phyloP scores from a whole-genome alignment of 2,329 filamentous ascomycete genomes.

The Thielaviopsis musarum region DNA sequence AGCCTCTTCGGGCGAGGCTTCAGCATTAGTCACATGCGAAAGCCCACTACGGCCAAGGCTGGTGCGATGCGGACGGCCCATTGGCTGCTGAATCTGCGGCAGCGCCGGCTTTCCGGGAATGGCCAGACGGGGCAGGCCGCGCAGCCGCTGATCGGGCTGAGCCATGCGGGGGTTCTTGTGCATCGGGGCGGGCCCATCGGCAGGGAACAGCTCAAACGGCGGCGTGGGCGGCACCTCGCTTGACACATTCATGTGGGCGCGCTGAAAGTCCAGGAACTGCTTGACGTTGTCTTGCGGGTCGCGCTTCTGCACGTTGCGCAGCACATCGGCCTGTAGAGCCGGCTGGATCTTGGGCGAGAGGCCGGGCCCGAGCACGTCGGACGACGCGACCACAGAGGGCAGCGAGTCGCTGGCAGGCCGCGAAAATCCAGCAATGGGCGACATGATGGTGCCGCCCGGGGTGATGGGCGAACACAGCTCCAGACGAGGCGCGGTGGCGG shows the following conservation, averaged over 20 bases:
- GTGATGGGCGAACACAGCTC: slow-evolving; percentile 11
- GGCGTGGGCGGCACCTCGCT: slow-evolving; percentile 51
- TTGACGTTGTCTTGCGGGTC: slow-evolving; percentile 88
- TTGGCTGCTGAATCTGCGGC: slow-evolving; percentile 15
- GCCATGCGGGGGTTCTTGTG: slow-evolving; percentile 1
- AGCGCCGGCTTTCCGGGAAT: slow-evolving; percentile 30
- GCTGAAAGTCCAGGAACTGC: slow-evolving; percentile 79
- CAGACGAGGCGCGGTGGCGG: slow-evolving; percentile 36
- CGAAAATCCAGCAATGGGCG: slow-evolving; percentile 3
- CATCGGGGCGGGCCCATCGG: slow-evolving; percentile 17
- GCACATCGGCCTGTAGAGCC: slow-evolving; percentile 50
- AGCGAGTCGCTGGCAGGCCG: slow-evolving; percentile 54
- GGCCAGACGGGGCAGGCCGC: slow-evolving; percentile 43
- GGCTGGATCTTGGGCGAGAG: slow-evolving; percentile 44
- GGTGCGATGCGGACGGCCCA: slow-evolving; percentile 12
- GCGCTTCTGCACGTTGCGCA: slow-evolving; percentile 50
- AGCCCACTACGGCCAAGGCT: slow-evolving; percentile 3
- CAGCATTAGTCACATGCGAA: slow-evolving; percentile 9
- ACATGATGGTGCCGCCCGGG: not conserved
- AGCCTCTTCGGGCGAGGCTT: slow-evolving; percentile 3
- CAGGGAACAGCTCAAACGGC: slow-evolving; percentile 46
- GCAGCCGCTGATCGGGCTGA: slow-evolving; percentile 35
- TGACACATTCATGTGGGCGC: slow-evolving; percentile 27
- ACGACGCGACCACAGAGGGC: slow-evolving; percentile 78
- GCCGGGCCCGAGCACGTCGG: slow-evolving; percentile 67